Evolutionary conservation across 2,329 filamentous ascomycete genomes (phyloP).

Genomic region (Leptographium lundbergii): DNA sequence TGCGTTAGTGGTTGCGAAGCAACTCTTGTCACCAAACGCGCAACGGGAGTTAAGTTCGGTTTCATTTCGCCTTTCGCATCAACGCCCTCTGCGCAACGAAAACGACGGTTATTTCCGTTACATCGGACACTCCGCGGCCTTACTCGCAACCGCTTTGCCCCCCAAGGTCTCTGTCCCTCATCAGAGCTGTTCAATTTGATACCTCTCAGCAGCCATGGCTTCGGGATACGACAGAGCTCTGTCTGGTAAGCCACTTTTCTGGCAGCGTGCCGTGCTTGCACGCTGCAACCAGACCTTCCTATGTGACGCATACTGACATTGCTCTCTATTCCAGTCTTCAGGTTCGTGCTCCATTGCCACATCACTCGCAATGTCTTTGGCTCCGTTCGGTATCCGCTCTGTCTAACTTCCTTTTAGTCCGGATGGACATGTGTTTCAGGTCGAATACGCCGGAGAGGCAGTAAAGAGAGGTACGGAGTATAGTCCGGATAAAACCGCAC

Average conservation of each 20-base stretch:
- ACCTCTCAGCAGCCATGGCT: conserved; percentile 43
- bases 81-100: not conserved
- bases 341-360: conserved; percentile 33
- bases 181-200: not conserved
- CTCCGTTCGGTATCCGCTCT: not conserved
- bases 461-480: conserved; percentile 74
- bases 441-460: conserved; percentile 97
- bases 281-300: not conserved
- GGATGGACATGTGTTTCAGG: conserved; percentile 98
- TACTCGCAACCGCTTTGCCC: not conserved
- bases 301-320: conserved; percentile 25
- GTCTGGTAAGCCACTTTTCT: conserved; percentile 56
- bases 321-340: conserved; percentile 56
- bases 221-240: conserved; percentile 98
- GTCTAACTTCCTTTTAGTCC: conserved; percentile 46
- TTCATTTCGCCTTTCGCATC: not conserved
- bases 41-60: not conserved
- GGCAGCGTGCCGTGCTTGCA: not conserved
- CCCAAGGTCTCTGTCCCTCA: not conserved
- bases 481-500: not conserved
- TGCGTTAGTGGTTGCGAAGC: not conserved
- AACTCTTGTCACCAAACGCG: conserved; percentile 2
- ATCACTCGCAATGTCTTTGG: not conserved
- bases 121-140: not conserved
- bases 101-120: not conserved